Base-by-base conservation (phyloP, 257 asterid genomes). In the Gentiana macrophylla region DNA sequence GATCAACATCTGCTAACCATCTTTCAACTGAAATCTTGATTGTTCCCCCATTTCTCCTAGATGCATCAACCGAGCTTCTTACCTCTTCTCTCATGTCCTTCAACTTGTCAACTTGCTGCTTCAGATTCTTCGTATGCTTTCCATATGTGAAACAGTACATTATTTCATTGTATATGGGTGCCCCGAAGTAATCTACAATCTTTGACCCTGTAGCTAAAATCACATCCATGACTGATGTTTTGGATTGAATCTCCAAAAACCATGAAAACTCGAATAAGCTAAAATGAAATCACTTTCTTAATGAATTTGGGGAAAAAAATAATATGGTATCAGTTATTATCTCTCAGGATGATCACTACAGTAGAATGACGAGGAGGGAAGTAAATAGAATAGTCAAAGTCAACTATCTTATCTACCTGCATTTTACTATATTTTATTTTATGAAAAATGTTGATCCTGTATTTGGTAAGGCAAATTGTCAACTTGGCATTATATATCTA, bases 61-160 rank as follows among this genome's bases (percentile, higher is more conserved):
- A 56, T 55, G 13, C 56, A 10, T 48, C 33, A 4, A 49, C 43
- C 2, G 13, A 49, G 1, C 8, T 7, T n/a, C 37, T 10, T 6
- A 63, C 68, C 36, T 50, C 62, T 4, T 12, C 45, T 32, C 46
- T 63, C 15, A 35, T 34, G 9, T 6, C 57, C 33, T 63, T 35
- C 50, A 63, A 44, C 50, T 35, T 34, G 1, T 55, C 44, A 10
- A 55, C 8, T 49, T 12, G 35, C 11, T 49, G 43, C 11, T 49
- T 35, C 32, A 63, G 57, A 8, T 38, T 35, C 34, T 32, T n/a
- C n/a, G 49, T 33, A 44, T 49, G 56, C 8, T 63, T 45, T 6
- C 44, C 37, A 36, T 53, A 44, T 9, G 52, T 24, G 35, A 9
- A 8, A 13, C 44, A 12, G 53, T 11, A 32, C 34, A 24, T 52